These are phyloP conservation scores for Amanita rubescens DNA, from an alignment of 768 basidiomycete species.

Conservation along the genomic window DNA sequence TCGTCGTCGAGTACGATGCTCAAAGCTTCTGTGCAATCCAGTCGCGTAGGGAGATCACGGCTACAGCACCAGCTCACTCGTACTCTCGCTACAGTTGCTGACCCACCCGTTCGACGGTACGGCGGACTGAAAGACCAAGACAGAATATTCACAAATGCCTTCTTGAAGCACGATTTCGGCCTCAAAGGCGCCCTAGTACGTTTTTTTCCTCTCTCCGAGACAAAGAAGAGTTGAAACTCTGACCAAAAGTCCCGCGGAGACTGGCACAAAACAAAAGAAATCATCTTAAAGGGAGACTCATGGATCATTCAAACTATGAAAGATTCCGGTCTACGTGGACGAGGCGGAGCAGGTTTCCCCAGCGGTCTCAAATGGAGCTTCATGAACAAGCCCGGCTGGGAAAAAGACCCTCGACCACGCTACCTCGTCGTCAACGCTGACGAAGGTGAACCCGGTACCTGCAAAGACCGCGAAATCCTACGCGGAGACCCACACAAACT, in stretches of 20 bases:
- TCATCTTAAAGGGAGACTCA: constrained; percentile 87
- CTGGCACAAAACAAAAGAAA: constrained; percentile 98
- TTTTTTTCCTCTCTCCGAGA: constrained; percentile 1
- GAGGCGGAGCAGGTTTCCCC: constrained; percentile 96
- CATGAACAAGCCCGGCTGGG: constrained; percentile 99
- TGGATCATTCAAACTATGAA: constrained; percentile 98
- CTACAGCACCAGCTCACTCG: constrained; percentile 14
- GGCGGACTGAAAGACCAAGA: constrained; percentile 95
- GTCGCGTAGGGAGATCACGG: constrained; percentile 17
- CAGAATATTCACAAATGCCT: constrained; percentile 90
- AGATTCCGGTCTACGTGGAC: constrained; percentile 90
- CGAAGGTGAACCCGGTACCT: constrained; percentile 97
- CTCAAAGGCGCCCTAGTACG: constrained; percentile 87
- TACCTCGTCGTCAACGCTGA: constrained; percentile 98
- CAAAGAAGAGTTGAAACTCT: background rate
- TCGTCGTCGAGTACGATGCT: constrained; percentile 31
- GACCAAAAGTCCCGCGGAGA: constrained; percentile 77
- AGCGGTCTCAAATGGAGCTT: constrained; percentile 96
- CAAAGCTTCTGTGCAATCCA: constrained; percentile 20
- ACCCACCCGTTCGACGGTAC: constrained; percentile 85
- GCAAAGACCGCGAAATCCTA: constrained; percentile 98
- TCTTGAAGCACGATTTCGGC: constrained; percentile 82
- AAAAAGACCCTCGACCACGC: constrained; percentile 86
- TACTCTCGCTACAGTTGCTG: constrained; percentile 66
- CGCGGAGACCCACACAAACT: constrained; percentile 98